Percentiles rank a stretch among this genome's conserved stretches.
Conservation (phyloP, 2,329 filamentous ascomycete species). For the Xylaria sp. region DNA sequence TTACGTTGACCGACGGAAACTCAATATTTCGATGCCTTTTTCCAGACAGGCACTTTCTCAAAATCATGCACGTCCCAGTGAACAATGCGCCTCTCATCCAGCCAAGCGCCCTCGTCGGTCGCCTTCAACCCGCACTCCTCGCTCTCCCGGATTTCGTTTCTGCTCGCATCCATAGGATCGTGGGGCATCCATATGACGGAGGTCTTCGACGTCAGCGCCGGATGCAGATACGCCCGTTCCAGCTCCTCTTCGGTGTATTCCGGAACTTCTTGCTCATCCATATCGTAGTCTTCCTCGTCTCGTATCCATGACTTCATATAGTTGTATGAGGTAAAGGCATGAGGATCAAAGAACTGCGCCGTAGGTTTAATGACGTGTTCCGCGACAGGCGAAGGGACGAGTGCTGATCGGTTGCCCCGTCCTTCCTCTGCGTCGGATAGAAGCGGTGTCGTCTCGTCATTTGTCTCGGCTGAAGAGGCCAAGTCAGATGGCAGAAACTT, state of each 20-base stretch:
- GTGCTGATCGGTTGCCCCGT: slow-evolving; percentile 37
- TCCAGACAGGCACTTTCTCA: slow-evolving; percentile 46
- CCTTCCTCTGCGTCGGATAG: slow-evolving; percentile 46
- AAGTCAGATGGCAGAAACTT: slow-evolving; percentile 45
- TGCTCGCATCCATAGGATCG: slow-evolving; percentile 68
- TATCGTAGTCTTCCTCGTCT: slow-evolving; percentile 37
- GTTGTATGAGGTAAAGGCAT: slow-evolving; percentile 44
- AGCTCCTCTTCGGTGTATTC: slow-evolving; percentile 47
- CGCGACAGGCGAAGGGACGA: slow-evolving; percentile 37
- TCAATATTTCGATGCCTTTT: slow-evolving; percentile 41
- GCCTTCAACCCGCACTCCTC: slow-evolving; percentile 69
- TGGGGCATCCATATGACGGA: slow-evolving; percentile 74
- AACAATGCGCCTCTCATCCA: slow-evolving; percentile 64
- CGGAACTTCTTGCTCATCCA: slow-evolving; percentile 36
- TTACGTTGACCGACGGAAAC: not conserved
- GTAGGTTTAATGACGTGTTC: slow-evolving; percentile 42
- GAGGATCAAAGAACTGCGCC: slow-evolving; percentile 46
- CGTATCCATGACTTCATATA: slow-evolving; percentile 45
- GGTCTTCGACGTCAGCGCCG: slow-evolving; percentile 53
- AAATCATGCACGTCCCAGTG: slow-evolving; percentile 43
- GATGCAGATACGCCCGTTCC: slow-evolving; percentile 46
- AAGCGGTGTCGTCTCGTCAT: slow-evolving; percentile 44
- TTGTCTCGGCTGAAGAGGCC: slow-evolving; percentile 28
- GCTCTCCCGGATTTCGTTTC: slow-evolving; percentile 69
- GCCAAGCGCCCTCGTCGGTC: slow-evolving; percentile 68